phyloP scores from a whole-genome alignment of 768 basidiomycete species.

The Leucocoprinus birnbaumii region DNA sequence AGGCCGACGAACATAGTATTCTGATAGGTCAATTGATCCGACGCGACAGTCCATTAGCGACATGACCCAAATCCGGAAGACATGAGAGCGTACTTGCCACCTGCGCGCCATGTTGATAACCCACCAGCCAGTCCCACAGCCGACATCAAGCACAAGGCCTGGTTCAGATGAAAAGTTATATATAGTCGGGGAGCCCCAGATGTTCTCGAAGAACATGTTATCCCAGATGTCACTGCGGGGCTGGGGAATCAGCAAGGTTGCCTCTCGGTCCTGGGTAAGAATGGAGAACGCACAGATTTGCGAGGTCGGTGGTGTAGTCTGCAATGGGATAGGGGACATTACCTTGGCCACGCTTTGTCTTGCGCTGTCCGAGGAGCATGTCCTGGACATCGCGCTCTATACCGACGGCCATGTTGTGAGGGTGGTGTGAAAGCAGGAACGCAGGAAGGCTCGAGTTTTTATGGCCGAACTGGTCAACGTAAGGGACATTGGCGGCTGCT shows the following conservation, averaged over 20 bases:
- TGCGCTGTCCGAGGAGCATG: constrained; percentile 35
- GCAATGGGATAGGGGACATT: constrained; percentile 53
- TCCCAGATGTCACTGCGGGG: constrained; percentile 68
- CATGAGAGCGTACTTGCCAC: constrained; percentile 51
- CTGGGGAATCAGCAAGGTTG: neutral
- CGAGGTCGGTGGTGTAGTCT: constrained; percentile 41
- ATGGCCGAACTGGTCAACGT: constrained; percentile 2
- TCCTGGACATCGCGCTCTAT: constrained; percentile 45
- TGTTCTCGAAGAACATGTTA: constrained; percentile 56
- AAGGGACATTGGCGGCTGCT: constrained; percentile 1
- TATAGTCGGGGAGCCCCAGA: constrained; percentile 47
- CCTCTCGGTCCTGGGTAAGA: neutral
- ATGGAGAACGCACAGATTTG: constrained; percentile 62
- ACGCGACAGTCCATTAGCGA: neutral
- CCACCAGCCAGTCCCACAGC: constrained; percentile 74
- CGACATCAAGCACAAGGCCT: constrained; percentile 56
- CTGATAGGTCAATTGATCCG: constrained; percentile 26
- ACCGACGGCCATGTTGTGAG: constrained; percentile 17
- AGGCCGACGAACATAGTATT: constrained; percentile 55
- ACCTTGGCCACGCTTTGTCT: constrained; percentile 39
- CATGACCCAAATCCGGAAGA: neutral
- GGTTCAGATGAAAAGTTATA: constrained; percentile 54
- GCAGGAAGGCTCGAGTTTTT: neutral
- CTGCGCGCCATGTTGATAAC: constrained; percentile 61
- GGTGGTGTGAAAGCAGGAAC: constrained; percentile 16